Evolutionary conservation across 1,139 yeast genomes (phyloP).

Genomic region (Williopsis jadinii): DNA sequence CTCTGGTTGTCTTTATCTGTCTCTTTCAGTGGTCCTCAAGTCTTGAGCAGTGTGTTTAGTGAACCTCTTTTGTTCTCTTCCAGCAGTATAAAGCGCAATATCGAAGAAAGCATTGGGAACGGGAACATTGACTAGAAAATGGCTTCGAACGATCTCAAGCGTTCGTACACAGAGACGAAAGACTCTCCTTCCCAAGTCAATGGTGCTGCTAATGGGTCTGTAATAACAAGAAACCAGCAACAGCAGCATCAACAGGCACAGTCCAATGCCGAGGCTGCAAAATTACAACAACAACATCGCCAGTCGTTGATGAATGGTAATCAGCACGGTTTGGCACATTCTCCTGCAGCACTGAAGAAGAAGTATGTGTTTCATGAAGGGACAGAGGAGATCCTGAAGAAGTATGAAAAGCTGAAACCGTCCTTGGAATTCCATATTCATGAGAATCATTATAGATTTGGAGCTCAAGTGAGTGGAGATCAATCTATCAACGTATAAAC

Average conservation of each 20-base stretch:
- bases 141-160: slow-evolving; percentile 11
- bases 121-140: background rate
- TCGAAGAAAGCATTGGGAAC: background rate
- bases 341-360: slow-evolving; percentile 17
- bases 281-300: slow-evolving; percentile 28
- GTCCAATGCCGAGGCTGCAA: slow-evolving; percentile 28
- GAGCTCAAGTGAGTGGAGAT: slow-evolving; percentile 27
- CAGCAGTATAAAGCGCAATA: background rate
- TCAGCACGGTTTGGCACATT: slow-evolving; percentile 27
- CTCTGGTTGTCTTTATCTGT: too few relatives aligned
- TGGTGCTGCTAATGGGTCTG: slow-evolving; percentile 13
- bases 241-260: slow-evolving; percentile 23
- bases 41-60: too few relatives aligned
- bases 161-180: slow-evolving; percentile 18
- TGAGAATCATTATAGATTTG: slow-evolving; percentile 70
- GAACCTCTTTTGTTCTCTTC: too few relatives aligned
- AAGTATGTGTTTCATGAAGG: slow-evolving; percentile 60
- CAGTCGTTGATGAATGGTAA: slow-evolving; percentile 38
- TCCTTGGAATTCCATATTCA: slow-evolving; percentile 85
- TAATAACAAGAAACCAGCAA: slow-evolving; percentile 15
- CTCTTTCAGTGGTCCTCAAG: too few relatives aligned
- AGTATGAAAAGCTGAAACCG: slow-evolving; percentile 73
- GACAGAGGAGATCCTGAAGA: slow-evolving; percentile 65
- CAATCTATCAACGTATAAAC: background rate
- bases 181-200: slow-evolving; percentile 1